A percentile compares a stretch with the other conserved stretches of the same genome.
Conservation (phyloP, 768 basidiomycete species). For the Kwoniella sp. region DNA sequence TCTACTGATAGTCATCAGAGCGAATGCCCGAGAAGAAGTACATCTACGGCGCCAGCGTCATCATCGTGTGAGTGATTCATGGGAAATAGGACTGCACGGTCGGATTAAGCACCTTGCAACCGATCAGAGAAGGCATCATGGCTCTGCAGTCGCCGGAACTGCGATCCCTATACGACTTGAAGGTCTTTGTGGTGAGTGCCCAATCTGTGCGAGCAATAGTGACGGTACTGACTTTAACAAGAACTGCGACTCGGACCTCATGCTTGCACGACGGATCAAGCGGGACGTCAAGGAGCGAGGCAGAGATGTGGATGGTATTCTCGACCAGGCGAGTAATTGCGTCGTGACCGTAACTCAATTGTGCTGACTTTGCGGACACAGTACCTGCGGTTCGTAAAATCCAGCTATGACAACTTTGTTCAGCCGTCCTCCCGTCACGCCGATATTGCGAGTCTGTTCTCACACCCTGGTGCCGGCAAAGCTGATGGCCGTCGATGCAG, state of each 20-base stretch:
- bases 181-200: slow-evolving; percentile 54
- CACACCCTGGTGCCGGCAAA: neutral
- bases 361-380: neutral
- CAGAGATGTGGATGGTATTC: slow-evolving; percentile 74
- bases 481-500: slow-evolving; percentile 57
- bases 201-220: neutral
- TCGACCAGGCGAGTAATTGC: slow-evolving; percentile 62
- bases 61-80: slow-evolving; percentile 57
- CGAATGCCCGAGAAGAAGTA: slow-evolving; percentile 60
- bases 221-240: neutral
- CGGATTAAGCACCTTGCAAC: slow-evolving; percentile 48
- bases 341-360: neutral
- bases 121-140: slow-evolving; percentile 76
- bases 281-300: slow-evolving; percentile 86
- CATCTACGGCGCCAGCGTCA: slow-evolving; percentile 86
- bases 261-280: slow-evolving; percentile 87
- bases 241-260: slow-evolving; percentile 76
- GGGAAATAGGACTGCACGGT: neutral
- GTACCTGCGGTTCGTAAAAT: slow-evolving; percentile 92
- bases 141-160: slow-evolving; percentile 73
- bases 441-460: slow-evolving; percentile 78
- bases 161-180: slow-evolving; percentile 82
- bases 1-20: no score
- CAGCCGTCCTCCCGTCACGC: slow-evolving; percentile 79
- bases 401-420: slow-evolving; percentile 89